Base-by-base conservation (phyloP, 345 rosid species). In the Gossypium longicalyx region DNA sequence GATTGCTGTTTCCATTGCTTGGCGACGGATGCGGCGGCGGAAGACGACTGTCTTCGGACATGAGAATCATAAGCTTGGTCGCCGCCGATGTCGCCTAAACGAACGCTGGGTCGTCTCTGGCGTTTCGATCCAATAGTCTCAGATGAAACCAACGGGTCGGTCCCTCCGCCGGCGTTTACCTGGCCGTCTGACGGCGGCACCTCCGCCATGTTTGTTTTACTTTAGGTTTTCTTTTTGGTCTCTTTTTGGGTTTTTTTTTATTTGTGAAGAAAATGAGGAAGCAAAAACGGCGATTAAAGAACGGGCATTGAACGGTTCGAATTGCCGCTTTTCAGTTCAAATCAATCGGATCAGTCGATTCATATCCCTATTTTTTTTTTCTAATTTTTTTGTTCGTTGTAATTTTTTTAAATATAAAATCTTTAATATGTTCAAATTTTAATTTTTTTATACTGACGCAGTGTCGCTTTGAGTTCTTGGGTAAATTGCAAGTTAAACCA, bases 71-170 rank as follows among this genome's bases (percentile, higher is more conserved):
- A 85, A 47, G 87, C 73, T 76, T 83, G 89, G 77, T 89, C 90
- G 16, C 94, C 95, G 65, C 98, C 98, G 70, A 93, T 89, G n/a
- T 93, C 98, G 12, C 98, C 98, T 54, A 93, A 80, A 57, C 98
- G 84, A 44, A 93, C 98, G 75, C 98, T 93, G 27, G 98, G 98
- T 68, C 98, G 81, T 67, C 98, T 77, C 82, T 87, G 85, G 19
- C 98, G 89, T 80, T 93, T 93, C 51, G 93, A 74, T 44, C 92
- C 97, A 49, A 89, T 84, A 17, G 83, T 74, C 44, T 86, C 91
- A 2, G 86, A 78, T 16, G 92, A 74, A 11, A 85, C 80, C 0
- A 84, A 76, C 7, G 68, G 63, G 17, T 70, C 53, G 11, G 80
- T 78, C 12, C 72, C 84, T 51, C 76, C 82, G 25, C 75, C 86